phyloP scores from a whole-genome alignment of 441 rosid species.

The Pelargonium exstipulatum region DNA sequence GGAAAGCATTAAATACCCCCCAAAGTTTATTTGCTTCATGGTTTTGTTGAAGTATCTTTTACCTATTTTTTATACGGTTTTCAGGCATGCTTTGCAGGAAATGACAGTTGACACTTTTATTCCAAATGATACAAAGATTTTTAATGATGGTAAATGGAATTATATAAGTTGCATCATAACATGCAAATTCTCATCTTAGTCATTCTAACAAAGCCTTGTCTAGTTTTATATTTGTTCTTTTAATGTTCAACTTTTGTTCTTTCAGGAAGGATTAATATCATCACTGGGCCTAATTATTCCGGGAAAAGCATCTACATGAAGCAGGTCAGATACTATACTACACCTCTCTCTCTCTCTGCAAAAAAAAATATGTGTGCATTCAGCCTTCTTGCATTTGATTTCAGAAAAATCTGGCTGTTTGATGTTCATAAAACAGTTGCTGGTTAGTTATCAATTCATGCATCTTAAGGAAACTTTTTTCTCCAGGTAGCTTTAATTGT shows the following conservation, averaged over 20 bases:
- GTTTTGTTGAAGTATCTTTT: constrained; percentile 1
- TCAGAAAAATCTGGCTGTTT: neutral
- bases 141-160: constrained; percentile 48
- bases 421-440: neutral
- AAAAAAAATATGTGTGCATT: neutral
- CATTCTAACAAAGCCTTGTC: constrained; percentile 15
- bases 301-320: constrained; percentile 96
- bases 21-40: neutral
- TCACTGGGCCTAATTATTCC: constrained; percentile 96
- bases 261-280: constrained; percentile 74
- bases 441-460: constrained; percentile 11
- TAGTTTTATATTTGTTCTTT: constrained; percentile 17
- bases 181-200: constrained; percentile 11
- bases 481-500: constrained; percentile 93
- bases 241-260: constrained; percentile 25
- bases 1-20: constrained; percentile 37
- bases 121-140: constrained; percentile 76
- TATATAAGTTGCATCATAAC: constrained; percentile 12
- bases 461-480: constrained; percentile 15
- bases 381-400: neutral
- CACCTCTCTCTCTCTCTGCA: neutral
- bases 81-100: constrained; percentile 97
- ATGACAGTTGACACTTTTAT: constrained; percentile 94
- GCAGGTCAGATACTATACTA: constrained; percentile 49
- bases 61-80: constrained; percentile 14